phyloP scores from a whole-genome alignment of 2,329 filamentous ascomycete genomes.

The Ilyonectria destructans region DNA sequence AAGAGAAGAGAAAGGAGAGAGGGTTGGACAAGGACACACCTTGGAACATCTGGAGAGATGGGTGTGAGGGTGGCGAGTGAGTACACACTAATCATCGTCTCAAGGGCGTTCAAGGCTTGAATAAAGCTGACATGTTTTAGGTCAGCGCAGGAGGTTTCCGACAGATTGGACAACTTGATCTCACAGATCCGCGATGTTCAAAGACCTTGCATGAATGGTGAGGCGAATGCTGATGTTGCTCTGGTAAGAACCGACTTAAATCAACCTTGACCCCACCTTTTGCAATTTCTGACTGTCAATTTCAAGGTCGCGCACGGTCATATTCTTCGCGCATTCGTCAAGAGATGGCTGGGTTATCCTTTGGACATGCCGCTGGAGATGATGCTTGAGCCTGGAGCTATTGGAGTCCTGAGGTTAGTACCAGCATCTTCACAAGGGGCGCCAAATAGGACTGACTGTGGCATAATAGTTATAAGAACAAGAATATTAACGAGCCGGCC shows the following conservation, averaged over 20 bases:
- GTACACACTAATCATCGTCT: not conserved
- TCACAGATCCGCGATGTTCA: constrained; percentile 59
- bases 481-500: constrained; percentile 57
- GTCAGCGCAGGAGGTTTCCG: constrained; percentile 55
- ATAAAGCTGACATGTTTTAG: constrained; percentile 29
- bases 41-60: constrained; percentile 74
- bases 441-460: not conserved
- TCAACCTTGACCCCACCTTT: not conserved
- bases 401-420: constrained; percentile 54
- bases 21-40: constrained; percentile 61
- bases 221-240: constrained; percentile 56
- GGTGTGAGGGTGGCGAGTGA: constrained; percentile 71
- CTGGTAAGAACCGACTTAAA: not conserved
- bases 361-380: constrained; percentile 59
- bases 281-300: not conserved
- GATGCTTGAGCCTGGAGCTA: constrained; percentile 62
- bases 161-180: constrained; percentile 61
- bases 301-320: constrained; percentile 60
- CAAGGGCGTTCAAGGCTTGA: fast-evolving
- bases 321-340: constrained; percentile 63
- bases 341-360: constrained; percentile 61
- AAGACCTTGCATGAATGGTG: constrained; percentile 57
- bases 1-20: constrained; percentile 59
- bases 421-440: not conserved
- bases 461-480: constrained; percentile 55